Evolutionary conservation across 164 flowering plant genomes (phyloP), one percentile per base, ranked within the genome.

Genomic region (Aristolochia contorta): DNA sequence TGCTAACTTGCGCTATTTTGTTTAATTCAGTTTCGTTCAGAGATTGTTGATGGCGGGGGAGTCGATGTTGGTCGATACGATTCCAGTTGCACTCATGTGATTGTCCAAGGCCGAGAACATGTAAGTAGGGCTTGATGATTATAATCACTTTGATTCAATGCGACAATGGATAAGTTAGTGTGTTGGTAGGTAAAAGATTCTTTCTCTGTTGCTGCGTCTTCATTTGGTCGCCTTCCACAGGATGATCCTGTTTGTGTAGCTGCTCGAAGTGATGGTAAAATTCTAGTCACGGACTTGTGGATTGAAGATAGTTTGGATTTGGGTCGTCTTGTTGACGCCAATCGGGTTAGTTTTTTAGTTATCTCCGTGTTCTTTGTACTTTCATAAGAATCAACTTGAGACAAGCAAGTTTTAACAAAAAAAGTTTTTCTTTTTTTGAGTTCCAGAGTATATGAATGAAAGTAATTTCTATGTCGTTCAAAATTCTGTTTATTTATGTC

Each of bases 201-300:
- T 37, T 37, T 37, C 43, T 10, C 1, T 37, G 43, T 37, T 4
- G 43, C 43, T 8, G 1, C 12, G 43, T 3, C 12, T 37, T 37
- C 43, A 37, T 37, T 37, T 8, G 3, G 43, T 10, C 10, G 53
- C n/a, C 19, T 32, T 33, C n/a, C 32, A 16, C 57, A 91, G 99
- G 89, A 89, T 75, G 91, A 94, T 74, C 75, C 88, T n/a, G 61
- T 78, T 18, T 94, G 99, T 64, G 81, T 77, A 67, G 78, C 72
- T 32, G 99, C 97, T 54, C 72, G 93, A 59, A 65, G 49, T 9
- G 91, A 87, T 68, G 90, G 90, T 14, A 94, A 94, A 74, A 64
- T 60, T 14, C 63, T 94, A 14, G 87, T 91, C 41, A 84, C 84
- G 0, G 75, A 75, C 3, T 56, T 83, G 45, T 94, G 99, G 99